These are phyloP conservation scores for Macroventuria anomochaeta DNA, from an alignment of 2,329 filamentous ascomycete genomes.

Conservation along the genomic window DNA sequence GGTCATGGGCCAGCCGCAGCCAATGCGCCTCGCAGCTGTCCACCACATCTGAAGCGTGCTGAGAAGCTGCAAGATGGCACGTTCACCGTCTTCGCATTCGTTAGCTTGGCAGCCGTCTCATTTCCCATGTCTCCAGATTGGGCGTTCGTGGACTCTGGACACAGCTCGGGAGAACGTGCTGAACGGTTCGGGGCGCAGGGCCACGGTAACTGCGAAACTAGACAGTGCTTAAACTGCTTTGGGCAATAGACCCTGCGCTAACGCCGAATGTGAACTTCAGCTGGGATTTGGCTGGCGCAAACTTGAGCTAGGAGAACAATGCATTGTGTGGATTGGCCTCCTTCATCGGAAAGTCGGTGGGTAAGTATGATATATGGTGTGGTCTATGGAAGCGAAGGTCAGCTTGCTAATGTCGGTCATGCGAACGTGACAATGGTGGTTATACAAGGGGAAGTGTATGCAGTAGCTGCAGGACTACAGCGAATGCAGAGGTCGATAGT, in stretches of 20 bases:
- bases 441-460: neutral
- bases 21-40: slow-evolving; percentile 3
- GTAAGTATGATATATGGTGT: neutral
- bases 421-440: neutral
- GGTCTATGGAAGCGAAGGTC: neutral
- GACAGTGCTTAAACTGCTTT: neutral
- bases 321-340: slow-evolving; percentile 9
- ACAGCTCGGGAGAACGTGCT: slow-evolving; percentile 1
- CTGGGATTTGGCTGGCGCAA: slow-evolving; percentile 13
- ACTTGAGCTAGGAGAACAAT: neutral
- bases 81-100: neutral
- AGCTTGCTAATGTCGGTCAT: neutral
- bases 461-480: neutral
- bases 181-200: slow-evolving; percentile 3
- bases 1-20: neutral
- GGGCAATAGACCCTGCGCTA: neutral
- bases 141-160: neutral
- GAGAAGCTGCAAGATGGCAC: neutral
- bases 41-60: neutral
- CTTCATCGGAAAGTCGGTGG: neutral
- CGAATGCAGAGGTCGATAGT: neutral
- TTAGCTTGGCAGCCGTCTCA: neutral
- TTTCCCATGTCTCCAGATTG: slow-evolving; percentile 4
- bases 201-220: slow-evolving; percentile 2
- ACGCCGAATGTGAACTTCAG: slow-evolving; percentile 2